A percentile compares a stretch with the other conserved stretches of the same genome.
Conservation (phyloP, 352 stramenopile genomes). For the Halophytophthora batemanensis region DNA sequence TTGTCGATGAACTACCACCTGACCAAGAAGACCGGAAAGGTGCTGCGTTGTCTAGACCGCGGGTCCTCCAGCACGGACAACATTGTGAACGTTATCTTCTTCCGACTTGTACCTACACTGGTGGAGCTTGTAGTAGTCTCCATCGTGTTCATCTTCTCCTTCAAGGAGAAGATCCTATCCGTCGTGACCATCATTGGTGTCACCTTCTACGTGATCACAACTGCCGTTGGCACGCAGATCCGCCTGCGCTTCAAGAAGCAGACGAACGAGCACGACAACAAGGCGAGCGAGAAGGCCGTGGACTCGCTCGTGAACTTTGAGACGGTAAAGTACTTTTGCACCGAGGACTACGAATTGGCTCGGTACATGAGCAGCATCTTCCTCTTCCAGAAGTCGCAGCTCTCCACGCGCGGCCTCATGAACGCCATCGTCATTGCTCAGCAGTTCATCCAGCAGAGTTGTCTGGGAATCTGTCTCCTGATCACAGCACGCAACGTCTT, state of each 20-base stretch:
- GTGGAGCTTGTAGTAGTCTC: slow-evolving; percentile 94
- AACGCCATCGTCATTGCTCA: slow-evolving; percentile 94
- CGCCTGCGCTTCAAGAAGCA: slow-evolving; percentile 89
- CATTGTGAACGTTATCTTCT: slow-evolving; percentile 97
- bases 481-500: slow-evolving; percentile 58
- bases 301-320: slow-evolving; percentile 98
- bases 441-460: slow-evolving; percentile 90
- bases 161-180: slow-evolving; percentile 89
- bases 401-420: slow-evolving; percentile 89
- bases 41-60: slow-evolving; percentile 90
- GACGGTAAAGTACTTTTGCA: slow-evolving; percentile 97
- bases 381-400: slow-evolving; percentile 88
- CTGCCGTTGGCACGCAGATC: slow-evolving; percentile 72
- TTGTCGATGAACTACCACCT: slow-evolving; percentile 97
- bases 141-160: slow-evolving; percentile 87
- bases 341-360: slow-evolving; percentile 89
- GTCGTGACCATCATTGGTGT: slow-evolving; percentile 89
- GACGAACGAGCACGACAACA: slow-evolving; percentile 94
- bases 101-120: slow-evolving; percentile 94
- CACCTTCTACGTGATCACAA: slow-evolving; percentile 91
- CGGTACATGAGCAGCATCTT: slow-evolving; percentile 77
- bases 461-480: slow-evolving; percentile 71
- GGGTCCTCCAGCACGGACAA: slow-evolving; percentile 86
- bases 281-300: slow-evolving; percentile 93
- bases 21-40: slow-evolving; percentile 96